Evolutionary conservation across 139 green algal species (phyloP), one percentile per base, ranked within the genome.

Genomic region (Closterium sp.): DNA sequence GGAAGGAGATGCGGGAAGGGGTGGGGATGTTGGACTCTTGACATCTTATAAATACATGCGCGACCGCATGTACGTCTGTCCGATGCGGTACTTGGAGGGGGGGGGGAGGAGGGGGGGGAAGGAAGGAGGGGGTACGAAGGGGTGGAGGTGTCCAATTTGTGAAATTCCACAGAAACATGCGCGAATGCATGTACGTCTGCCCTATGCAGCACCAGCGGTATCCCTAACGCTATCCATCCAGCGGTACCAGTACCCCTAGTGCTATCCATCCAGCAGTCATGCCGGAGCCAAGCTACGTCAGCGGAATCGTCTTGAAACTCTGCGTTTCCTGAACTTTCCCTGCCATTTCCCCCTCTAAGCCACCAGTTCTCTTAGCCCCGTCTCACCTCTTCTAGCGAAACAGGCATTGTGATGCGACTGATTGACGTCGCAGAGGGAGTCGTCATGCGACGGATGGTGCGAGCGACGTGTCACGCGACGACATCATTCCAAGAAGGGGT

Each of bases 311-410:
- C n/a, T n/a, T n/a, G n/a, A n/a, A n/a, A n/a, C n/a, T n/a, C n/a
- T n/a, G n/a, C n/a, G n/a, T n/a, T n/a, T n/a, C n/a, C n/a, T n/a
- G n/a, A n/a, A n/a, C n/a, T n/a, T n/a, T n/a, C n/a, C n/a, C n/a
- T n/a, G 43, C 43, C 43, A 16, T 69, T 16, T 69, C 43, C 43
- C 43, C 43, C n/a, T n/a, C n/a, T n/a, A n/a, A n/a, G n/a, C n/a
- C n/a, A n/a, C n/a, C n/a, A n/a, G n/a, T n/a, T 69, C 43, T 16
- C 12, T 16, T 69, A 12, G 43, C 43, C 43, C 43, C 43, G 43
- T 69, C 43, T 69, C 81, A 86, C 81, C 81, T 86, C 81, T 86
- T 86, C 81, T 33, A 86, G 81, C n/a, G 81, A 86, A 86, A 86
- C 81, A 32, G 81, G 81, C 81, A 86, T 86, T 12, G 81, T 86